Evolutionary conservation across 2,329 filamentous ascomycete genomes (phyloP).

Genomic region (Arthroderma uncinatum): DNA sequence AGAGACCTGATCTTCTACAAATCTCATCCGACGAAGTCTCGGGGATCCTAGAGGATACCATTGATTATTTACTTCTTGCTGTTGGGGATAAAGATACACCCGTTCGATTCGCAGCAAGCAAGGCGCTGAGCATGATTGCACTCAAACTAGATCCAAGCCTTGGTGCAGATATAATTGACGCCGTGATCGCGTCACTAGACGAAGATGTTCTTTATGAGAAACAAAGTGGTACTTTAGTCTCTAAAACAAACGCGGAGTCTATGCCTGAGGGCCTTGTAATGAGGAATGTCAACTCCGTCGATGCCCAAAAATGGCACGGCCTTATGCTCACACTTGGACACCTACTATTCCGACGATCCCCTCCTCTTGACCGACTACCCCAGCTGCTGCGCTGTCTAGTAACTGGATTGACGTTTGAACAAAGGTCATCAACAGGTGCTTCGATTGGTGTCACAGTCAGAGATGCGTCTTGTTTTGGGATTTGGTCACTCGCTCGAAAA

Average conservation of each 20-base stretch:
- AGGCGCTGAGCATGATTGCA: constrained; percentile 78
- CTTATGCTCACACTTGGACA: constrained; percentile 79
- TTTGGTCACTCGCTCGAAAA: constrained; percentile 82
- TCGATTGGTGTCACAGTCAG: constrained; percentile 82
- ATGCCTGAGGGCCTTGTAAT: constrained; percentile 31
- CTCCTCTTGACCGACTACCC: constrained; percentile 57
- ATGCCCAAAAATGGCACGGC: constrained; percentile 83
- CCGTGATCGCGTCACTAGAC: constrained; percentile 58
- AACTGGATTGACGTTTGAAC: constrained; percentile 76
- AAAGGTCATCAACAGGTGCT: constrained; percentile 70
- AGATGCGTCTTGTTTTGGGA: constrained; percentile 90
- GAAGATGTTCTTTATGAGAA: constrained; percentile 51
- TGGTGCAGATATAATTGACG: constrained; percentile 77
- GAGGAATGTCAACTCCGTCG: constrained; percentile 59
- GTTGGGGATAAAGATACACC: constrained; percentile 83
- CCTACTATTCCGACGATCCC: constrained; percentile 71
- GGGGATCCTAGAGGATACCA: constrained; percentile 62
- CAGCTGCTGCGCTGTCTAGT: constrained; percentile 67
- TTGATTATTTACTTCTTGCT: constrained; percentile 67
- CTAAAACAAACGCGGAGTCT: constrained; percentile 24
- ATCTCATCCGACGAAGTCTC: constrained; percentile 25
- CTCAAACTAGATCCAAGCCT: constrained; percentile 68
- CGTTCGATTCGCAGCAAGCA: constrained; percentile 81
- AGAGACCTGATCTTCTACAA: constrained; percentile 19
- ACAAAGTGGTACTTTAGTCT: constrained; percentile 30